Conservation (phyloP, 1,284 basidiomycete species). For the Earliella scabrosa region DNA sequence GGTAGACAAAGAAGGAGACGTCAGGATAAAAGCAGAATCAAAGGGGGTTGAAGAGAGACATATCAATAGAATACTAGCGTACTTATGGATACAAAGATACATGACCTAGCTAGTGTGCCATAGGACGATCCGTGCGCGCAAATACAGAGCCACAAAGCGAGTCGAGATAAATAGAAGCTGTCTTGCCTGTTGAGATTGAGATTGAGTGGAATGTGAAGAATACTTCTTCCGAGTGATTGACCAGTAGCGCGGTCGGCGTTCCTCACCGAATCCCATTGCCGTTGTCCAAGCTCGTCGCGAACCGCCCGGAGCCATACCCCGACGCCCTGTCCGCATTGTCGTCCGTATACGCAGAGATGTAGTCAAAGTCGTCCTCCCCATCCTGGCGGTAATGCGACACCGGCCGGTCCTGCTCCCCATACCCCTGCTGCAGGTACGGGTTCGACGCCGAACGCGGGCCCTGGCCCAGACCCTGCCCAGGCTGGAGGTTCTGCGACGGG, state of each 20-base stretch:
- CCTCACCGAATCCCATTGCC: slow-evolving; percentile 12
- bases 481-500: slow-evolving; percentile 28
- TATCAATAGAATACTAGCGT: background rate
- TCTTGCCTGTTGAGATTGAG: no score
- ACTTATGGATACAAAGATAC: background rate
- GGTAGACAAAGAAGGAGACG: background rate
- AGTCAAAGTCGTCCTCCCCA: slow-evolving; percentile 59
- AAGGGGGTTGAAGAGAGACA: background rate
- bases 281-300: slow-evolving; percentile 15
- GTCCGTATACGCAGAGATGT: slow-evolving; percentile 53
- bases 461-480: slow-evolving; percentile 23
- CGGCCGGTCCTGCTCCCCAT: slow-evolving; percentile 12
- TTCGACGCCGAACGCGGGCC: slow-evolving; percentile 18
- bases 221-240: background rate
- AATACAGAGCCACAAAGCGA: background rate
- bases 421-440: slow-evolving; percentile 16
- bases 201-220: no score
- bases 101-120: background rate
- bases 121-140: background rate
- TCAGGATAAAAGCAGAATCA: background rate
- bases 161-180: background rate
- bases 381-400: slow-evolving; percentile 19
- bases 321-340: slow-evolving; percentile 6
- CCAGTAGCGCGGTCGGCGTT: background rate
- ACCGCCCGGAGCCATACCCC: slow-evolving; percentile 17